Conservation (phyloP, 345 rosid genomes). For the Brassica nigra region DNA sequence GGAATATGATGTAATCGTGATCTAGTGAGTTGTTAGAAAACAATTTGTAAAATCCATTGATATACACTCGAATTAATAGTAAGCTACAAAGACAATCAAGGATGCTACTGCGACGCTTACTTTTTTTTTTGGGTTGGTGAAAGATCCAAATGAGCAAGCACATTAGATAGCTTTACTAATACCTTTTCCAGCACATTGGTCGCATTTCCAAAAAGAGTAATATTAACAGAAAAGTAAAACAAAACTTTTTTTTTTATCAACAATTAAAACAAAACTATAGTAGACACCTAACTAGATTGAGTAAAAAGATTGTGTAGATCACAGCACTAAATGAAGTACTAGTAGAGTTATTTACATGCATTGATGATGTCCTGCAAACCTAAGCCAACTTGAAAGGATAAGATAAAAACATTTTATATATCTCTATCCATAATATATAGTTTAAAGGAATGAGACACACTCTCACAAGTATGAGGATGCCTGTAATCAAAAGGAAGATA, state of each 20-base stretch:
- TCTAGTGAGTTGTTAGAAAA: background rate
- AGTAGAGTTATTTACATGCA: background rate
- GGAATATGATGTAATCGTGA: background rate
- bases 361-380: background rate
- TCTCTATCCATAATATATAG: too few species aligned
- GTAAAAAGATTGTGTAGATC: background rate
- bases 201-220: background rate
- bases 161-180: background rate
- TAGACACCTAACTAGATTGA: background rate
- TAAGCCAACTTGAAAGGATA: background rate
- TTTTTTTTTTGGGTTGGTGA: background rate
- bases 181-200: background rate
- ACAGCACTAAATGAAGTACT: background rate
- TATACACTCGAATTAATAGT: background rate
- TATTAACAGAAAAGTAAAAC: background rate
- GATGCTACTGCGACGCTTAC: background rate
- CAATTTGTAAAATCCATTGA: background rate
- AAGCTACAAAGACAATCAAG: background rate
- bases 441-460: constrained; percentile 3
- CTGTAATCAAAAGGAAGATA: background rate
- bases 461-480: constrained; percentile 1
- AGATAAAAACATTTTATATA: background rate
- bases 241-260: background rate
- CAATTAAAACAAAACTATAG: too few species aligned
- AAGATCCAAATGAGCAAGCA: background rate